These are phyloP conservation scores for Quercus variabilis DNA, from an alignment of 306 rosid species.

Conservation along the genomic window DNA sequence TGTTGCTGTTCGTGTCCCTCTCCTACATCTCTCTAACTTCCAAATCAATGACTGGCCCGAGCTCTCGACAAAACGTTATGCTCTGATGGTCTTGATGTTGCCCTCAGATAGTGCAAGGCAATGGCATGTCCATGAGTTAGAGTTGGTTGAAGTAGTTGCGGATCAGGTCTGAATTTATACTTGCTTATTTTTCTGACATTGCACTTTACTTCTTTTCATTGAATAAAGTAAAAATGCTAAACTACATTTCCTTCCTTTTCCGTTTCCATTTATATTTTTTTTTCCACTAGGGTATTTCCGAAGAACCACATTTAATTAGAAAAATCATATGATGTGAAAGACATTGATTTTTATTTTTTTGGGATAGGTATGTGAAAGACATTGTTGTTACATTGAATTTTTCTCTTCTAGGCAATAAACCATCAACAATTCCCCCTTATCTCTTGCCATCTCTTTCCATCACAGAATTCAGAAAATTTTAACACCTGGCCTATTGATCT, in stretches of 20 bases:
- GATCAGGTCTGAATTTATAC: conserved; percentile 64
- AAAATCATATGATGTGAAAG: background rate
- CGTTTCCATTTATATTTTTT: too few species aligned
- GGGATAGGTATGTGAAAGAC: too few species aligned
- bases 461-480: too few species aligned
- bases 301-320: background rate
- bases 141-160: conserved; percentile 97
- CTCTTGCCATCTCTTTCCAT: too few species aligned
- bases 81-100: conserved; percentile 96
- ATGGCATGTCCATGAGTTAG: conserved; percentile 91
- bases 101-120: conserved; percentile 92
- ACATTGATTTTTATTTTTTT: too few species aligned
- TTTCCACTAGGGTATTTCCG: too few species aligned
- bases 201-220: background rate
- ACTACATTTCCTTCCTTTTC: too few species aligned
- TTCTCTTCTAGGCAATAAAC: background rate
- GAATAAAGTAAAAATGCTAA: background rate
- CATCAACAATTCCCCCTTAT: too few species aligned
- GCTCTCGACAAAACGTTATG: conserved; percentile 84
- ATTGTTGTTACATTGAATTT: background rate
- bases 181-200: conserved; percentile 5
- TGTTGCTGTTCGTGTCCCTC: conserved; percentile 96
- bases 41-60: conserved; percentile 98
- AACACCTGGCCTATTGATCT: background rate
- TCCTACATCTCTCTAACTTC: conserved; percentile 87